A percentile compares a stretch with the other conserved stretches of the same genome.
These are phyloP conservation scores for Rosa chinensis DNA, from an alignment of 306 rosid genomes.

Conservation along the genomic window DNA sequence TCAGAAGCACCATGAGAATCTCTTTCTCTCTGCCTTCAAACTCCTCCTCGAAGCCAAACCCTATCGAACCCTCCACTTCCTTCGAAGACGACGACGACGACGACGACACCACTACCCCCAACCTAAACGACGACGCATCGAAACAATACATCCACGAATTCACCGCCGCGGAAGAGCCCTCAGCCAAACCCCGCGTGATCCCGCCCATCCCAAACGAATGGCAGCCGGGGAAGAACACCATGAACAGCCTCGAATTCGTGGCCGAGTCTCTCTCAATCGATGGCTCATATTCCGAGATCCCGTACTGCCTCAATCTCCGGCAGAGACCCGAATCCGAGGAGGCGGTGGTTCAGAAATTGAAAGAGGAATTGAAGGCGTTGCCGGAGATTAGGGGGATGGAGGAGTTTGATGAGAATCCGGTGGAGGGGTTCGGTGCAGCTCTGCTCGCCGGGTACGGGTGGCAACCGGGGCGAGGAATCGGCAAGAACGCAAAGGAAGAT, in stretches of 20 bases:
- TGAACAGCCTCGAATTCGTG: constrained; percentile 36
- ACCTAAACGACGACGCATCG: neutral
- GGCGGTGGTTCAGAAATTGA: constrained; percentile 49
- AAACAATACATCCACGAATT: constrained; percentile 39
- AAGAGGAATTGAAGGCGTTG: constrained; percentile 47
- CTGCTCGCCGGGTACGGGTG: constrained; percentile 70
- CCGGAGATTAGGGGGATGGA: constrained; percentile 70
- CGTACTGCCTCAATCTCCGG: constrained; percentile 61
- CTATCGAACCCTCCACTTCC: constrained; percentile 29
- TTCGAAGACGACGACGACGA: neutral
- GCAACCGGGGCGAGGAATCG: constrained; percentile 67
- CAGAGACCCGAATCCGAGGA: constrained; percentile 24
- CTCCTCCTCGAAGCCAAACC: constrained; percentile 34
- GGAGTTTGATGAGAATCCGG: constrained; percentile 61
- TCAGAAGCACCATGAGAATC: constrained; percentile 38
- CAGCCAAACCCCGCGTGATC: constrained; percentile 20
- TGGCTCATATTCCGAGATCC: constrained; percentile 24
- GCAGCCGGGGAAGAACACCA: constrained; percentile 38
- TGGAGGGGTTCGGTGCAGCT: constrained; percentile 64
- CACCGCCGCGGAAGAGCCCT: constrained; percentile 26
- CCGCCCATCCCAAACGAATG: constrained; percentile 36
- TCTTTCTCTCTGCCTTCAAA: constrained; percentile 46
- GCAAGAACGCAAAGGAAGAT: constrained; percentile 41
- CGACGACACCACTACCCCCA: neutral
- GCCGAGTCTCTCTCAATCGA: constrained; percentile 24